phyloP scores from a whole-genome alignment of 2,329 filamentous ascomycete species.

The Xylariaceae sp. region DNA sequence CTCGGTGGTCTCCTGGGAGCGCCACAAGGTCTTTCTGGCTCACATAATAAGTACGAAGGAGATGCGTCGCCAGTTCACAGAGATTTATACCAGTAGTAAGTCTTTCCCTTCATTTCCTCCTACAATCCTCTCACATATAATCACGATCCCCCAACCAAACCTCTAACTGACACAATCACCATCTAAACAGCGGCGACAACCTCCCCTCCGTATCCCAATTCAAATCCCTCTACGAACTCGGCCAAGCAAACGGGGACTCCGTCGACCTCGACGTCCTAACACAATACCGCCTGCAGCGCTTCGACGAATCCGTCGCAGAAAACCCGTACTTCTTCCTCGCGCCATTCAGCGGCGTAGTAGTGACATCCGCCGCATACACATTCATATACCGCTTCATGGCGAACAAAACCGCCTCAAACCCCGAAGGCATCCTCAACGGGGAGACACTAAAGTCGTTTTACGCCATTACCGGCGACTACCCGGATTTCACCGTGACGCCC shows the following conservation, averaged over 20 bases:
- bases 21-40: slow-evolving; percentile 5
- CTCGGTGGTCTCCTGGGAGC: slow-evolving; percentile 5
- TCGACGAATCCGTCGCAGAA: not conserved
- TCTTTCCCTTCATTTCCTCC: not conserved
- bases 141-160: not conserved
- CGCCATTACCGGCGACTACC: slow-evolving; percentile 7
- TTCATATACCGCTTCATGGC: slow-evolving; percentile 12
- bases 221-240: not conserved
- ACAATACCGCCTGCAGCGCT: not conserved
- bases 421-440: slow-evolving; percentile 2
- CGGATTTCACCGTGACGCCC: slow-evolving; percentile 4
- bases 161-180: not conserved
- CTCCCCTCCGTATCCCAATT: not conserved
- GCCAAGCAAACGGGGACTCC: not conserved
- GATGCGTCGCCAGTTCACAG: slow-evolving; percentile 4
- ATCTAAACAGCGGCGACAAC: not conserved
- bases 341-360: slow-evolving; percentile 2
- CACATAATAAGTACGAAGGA: slow-evolving; percentile 8
- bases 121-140: not conserved
- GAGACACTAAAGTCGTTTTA: slow-evolving; percentile 11
- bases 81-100: slow-evolving; percentile 13
- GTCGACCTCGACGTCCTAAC: slow-evolving; percentile 1
- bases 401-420: slow-evolving; percentile 9
- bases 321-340: slow-evolving; percentile 4
- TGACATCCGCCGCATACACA: slow-evolving; percentile 1